These are phyloP conservation scores for Aspergillus neoniger DNA, from an alignment of 2,329 filamentous ascomycete genomes.

Conservation along the genomic window DNA sequence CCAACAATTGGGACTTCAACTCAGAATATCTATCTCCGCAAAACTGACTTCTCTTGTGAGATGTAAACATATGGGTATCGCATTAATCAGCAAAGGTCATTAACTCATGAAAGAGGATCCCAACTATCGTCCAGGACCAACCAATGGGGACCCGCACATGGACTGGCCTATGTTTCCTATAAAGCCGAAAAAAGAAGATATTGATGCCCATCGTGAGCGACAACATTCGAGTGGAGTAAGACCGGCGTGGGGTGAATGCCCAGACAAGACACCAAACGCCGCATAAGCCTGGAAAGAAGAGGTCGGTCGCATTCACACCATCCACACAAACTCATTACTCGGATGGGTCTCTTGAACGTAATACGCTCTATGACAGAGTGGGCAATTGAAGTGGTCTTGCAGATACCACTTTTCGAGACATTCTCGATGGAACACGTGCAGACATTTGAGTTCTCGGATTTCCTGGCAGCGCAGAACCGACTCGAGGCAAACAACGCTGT, in stretches of 20 bases:
- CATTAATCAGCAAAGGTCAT: slow-evolving; percentile 11
- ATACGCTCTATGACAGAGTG: slow-evolving; percentile 41
- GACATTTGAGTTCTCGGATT: slow-evolving; percentile 41
- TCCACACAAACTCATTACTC: slow-evolving; percentile 39
- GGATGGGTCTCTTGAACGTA: slow-evolving; percentile 33
- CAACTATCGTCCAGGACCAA: not conserved
- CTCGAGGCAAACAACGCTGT: slow-evolving; percentile 42
- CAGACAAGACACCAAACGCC: not conserved
- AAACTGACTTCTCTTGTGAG: slow-evolving; percentile 26
- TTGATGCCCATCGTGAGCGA: not conserved
- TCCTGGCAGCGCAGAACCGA: slow-evolving; percentile 37
- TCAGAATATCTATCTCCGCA: slow-evolving; percentile 28
- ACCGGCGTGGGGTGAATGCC: not conserved
- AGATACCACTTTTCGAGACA: slow-evolving; percentile 45
- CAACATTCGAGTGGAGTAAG: not conserved
- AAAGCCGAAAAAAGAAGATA: not conserved
- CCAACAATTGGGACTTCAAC: slow-evolving; percentile 36
- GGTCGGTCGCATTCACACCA: slow-evolving; percentile 28
- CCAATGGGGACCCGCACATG: not conserved
- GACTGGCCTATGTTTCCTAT: not conserved
- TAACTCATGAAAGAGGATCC: slow-evolving; percentile 3
- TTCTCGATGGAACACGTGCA: slow-evolving; percentile 44
- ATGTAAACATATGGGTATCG: slow-evolving; percentile 12
- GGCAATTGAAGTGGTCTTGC: slow-evolving; percentile 42
- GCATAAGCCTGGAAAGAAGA: not conserved